These are phyloP conservation scores for Acidomyces sp. DNA, from an alignment of 495 filamentous ascomycete genomes.

Conservation along the genomic window DNA sequence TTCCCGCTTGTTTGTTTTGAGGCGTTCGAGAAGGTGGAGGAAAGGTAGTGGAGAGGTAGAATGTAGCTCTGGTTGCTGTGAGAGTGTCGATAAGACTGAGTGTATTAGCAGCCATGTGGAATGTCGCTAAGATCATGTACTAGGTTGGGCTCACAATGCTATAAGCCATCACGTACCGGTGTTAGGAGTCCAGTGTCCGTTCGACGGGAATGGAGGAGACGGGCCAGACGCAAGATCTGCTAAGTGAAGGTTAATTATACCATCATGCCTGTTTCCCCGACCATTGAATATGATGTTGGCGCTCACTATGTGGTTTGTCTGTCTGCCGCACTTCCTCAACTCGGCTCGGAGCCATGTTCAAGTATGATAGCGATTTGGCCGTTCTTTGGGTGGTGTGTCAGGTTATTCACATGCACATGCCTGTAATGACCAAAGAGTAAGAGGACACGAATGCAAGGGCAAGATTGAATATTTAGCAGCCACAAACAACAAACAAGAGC, in stretches of 20 bases:
- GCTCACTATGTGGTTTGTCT: conserved; percentile 24
- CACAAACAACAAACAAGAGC: too few relatives aligned
- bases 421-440: too few relatives aligned
- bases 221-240: conserved; percentile 17
- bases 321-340: conserved; percentile 21
- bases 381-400: too few relatives aligned
- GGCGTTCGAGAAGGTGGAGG: conserved; percentile 80
- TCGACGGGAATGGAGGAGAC: conserved; percentile 10
- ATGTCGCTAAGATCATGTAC: too few relatives aligned
- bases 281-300: not conserved
- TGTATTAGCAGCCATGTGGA: too few relatives aligned
- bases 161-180: conserved; percentile 22
- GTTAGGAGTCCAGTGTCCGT: conserved; percentile 24
- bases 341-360: conserved; percentile 6
- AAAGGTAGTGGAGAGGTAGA: conserved; percentile 70
- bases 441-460: too few relatives aligned
- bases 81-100: conserved; percentile 36
- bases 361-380: too few relatives aligned
- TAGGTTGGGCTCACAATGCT: conserved; percentile 1
- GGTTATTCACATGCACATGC: too few relatives aligned
- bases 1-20: conserved; percentile 92
- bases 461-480: too few relatives aligned
- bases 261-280: not conserved
- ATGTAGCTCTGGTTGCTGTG: conserved; percentile 41
- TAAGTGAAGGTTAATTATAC: conserved; percentile 2